These are phyloP conservation scores for Tetracladium setigerum DNA, from an alignment of 495 filamentous ascomycete species.

Conservation along the genomic window DNA sequence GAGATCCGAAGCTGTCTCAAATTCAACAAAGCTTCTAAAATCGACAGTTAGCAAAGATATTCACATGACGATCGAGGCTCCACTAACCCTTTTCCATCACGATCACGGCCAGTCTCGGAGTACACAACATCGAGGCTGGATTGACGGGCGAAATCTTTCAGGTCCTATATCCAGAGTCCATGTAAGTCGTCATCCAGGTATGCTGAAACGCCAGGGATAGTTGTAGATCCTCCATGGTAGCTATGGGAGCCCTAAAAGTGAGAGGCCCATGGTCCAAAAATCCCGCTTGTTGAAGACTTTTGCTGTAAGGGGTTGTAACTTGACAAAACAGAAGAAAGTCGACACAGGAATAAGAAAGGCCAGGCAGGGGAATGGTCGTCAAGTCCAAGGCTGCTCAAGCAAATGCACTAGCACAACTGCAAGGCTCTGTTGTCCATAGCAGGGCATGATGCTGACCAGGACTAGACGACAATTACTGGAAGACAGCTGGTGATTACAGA, in stretches of 20 bases:
- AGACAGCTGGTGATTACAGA: slow-evolving; percentile 17
- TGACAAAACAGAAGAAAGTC: slow-evolving; percentile 22
- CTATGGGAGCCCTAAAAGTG: slow-evolving; percentile 12
- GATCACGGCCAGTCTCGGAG: slow-evolving; percentile 90
- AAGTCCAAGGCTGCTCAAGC: slow-evolving; percentile 23
- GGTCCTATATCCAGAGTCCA: slow-evolving; percentile 70
- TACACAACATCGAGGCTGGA: slow-evolving; percentile 97
- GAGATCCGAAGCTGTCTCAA: slow-evolving; percentile 84
- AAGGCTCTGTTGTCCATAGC: slow-evolving; percentile 12
- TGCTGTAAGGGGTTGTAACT: slow-evolving; percentile 19
- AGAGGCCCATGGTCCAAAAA: slow-evolving; percentile 16
- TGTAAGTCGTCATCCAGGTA: slow-evolving; percentile 51
- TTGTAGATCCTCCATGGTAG: slow-evolving; percentile 16
- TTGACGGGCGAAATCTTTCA: slow-evolving; percentile 98
- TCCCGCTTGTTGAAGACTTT: slow-evolving; percentile 11
- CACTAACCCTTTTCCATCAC: slow-evolving; percentile 86
- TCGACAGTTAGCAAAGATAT: slow-evolving; percentile 20
- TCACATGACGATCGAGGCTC: neutral
- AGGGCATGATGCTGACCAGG: slow-evolving; percentile 26
- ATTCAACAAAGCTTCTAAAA: slow-evolving; percentile 81
- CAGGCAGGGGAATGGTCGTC: slow-evolving; percentile 17
- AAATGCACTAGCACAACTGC: slow-evolving; percentile 23
- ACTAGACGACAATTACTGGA: slow-evolving; percentile 25
- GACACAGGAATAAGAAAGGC: slow-evolving; percentile 21
- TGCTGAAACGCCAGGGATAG: slow-evolving; percentile 20